phyloP scores from a whole-genome alignment of 1,284 basidiomycete species.

The Fomes fomentarius region DNA sequence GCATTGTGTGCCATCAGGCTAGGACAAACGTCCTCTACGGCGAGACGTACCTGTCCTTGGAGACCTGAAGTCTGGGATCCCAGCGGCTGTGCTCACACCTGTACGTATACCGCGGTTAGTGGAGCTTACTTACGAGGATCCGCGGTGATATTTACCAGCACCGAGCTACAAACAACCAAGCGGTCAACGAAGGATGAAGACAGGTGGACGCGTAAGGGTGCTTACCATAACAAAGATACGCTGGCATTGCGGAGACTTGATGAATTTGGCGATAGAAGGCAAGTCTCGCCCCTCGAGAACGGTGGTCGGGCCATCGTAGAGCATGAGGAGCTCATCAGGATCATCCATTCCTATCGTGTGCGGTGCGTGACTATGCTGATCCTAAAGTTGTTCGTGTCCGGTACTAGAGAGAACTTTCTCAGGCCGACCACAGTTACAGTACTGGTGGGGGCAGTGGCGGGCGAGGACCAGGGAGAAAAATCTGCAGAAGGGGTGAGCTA shows the following conservation, averaged over 20 bases:
- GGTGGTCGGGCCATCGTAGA: slow-evolving; percentile 31
- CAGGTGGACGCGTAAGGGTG: slow-evolving; percentile 11
- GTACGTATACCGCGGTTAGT: too few relatives aligned
- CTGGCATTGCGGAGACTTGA: slow-evolving; percentile 66
- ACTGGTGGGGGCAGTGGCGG: not conserved
- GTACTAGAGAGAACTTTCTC: not conserved
- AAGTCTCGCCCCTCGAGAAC: slow-evolving; percentile 42
- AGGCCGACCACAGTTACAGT: not conserved
- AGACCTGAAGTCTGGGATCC: slow-evolving; percentile 81
- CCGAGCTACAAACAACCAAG: slow-evolving; percentile 41
- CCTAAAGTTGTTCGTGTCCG: not conserved
- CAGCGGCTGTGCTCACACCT: slow-evolving; percentile 80
- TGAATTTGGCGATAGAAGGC: slow-evolving; percentile 60
- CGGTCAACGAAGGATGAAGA: slow-evolving; percentile 51
- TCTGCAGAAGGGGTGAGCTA: too few relatives aligned
- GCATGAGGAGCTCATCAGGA: slow-evolving; percentile 22
- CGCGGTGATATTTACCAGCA: slow-evolving; percentile 8
- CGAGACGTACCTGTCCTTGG: slow-evolving; percentile 63
- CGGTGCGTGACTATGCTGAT: not conserved
- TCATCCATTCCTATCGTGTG: slow-evolving; percentile 16
- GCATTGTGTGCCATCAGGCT: too few relatives aligned
- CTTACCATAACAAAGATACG: slow-evolving; percentile 74
- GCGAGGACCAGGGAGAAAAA: too few relatives aligned
- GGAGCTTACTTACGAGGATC: not conserved
- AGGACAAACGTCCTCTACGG: too few relatives aligned